These are phyloP conservation scores for Fusarium brevicatenulatum DNA, from an alignment of 2,329 filamentous ascomycete species.

Conservation along the genomic window DNA sequence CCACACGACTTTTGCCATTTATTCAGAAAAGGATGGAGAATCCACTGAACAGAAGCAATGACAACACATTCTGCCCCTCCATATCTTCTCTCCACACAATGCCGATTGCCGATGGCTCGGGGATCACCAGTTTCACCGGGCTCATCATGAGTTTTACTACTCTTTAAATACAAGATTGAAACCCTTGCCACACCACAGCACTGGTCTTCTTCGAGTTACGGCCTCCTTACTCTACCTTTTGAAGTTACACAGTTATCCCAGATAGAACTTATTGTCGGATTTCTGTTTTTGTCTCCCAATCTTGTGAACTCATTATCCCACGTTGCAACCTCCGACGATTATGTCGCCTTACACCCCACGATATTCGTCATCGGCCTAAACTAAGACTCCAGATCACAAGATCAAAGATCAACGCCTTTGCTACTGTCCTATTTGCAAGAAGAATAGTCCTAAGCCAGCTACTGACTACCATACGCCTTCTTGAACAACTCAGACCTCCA, in stretches of 20 bases:
- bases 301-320: not conserved
- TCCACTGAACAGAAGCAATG: conserved; percentile 6
- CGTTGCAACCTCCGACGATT: not conserved
- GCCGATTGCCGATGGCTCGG: conserved; percentile 32
- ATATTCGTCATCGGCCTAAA: conserved; percentile 42
- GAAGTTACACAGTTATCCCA: not conserved
- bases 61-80: conserved; percentile 24
- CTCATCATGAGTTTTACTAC: not conserved
- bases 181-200: not conserved
- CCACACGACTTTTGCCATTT: conserved; percentile 28
- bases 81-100: conserved; percentile 2
- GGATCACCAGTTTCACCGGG: not conserved
- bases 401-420: conserved; percentile 7
- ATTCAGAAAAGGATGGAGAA: conserved; percentile 26
- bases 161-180: conserved; percentile 1
- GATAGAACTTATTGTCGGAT: not conserved
- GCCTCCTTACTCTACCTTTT: not conserved
- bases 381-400: conserved; percentile 27
- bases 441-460: conserved; percentile 6
- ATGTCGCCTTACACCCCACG: conserved; percentile 43
- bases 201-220: not conserved
- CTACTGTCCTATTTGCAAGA: conserved; percentile 28
- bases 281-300: not conserved
- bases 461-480: conserved; percentile 6
- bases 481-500: conserved; percentile 21